Conservation (phyloP, 192 early-diverging fungal genomes). For the Radiomyces spectabilis region DNA sequence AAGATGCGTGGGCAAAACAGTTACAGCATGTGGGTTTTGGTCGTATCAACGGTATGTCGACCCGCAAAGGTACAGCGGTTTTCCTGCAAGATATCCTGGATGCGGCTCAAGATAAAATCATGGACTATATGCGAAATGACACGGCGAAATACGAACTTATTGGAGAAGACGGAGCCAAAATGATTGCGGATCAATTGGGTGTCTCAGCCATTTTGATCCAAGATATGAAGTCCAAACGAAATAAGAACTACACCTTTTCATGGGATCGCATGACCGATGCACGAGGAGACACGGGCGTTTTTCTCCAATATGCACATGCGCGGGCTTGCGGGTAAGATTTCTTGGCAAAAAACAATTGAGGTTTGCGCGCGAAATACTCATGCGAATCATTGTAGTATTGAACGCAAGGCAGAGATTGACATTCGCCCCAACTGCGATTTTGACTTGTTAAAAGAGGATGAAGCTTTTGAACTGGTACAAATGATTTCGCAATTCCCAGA, state of each 20-base stretch:
- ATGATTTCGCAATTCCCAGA: constrained; percentile 79
- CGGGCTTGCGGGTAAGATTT: constrained; percentile 69
- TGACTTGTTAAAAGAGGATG: constrained; percentile 58
- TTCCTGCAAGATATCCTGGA: constrained; percentile 92
- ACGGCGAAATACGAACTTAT: constrained; percentile 48
- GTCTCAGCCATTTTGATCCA: constrained; percentile 82
- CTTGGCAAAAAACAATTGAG: constrained; percentile 22
- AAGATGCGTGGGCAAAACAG: no score
- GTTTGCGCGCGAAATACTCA: constrained; percentile 3
- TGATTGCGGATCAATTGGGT: constrained; percentile 83
- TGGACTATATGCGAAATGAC: constrained; percentile 74
- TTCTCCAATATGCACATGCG: constrained; percentile 93
- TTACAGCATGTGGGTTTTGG: constrained; percentile 72
- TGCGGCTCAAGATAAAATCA: constrained; percentile 71
- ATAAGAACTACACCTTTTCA: constrained; percentile 87
- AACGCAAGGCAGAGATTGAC: constrained; percentile 58
- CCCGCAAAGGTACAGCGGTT: constrained; percentile 83
- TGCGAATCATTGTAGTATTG: constrained; percentile 41
- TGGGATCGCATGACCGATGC: constrained; percentile 88
- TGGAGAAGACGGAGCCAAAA: constrained; percentile 41
- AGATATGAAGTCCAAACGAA: constrained; percentile 77
- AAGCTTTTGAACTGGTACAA: constrained; percentile 63
- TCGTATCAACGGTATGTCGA: constrained; percentile 86
- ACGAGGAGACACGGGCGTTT: constrained; percentile 92
- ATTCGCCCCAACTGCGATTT: constrained; percentile 39